Evolutionary conservation across 352 stramenopile genomes (phyloP), one percentile per base, ranked within the genome.

Genomic region (Globisporangium spinosum): DNA sequence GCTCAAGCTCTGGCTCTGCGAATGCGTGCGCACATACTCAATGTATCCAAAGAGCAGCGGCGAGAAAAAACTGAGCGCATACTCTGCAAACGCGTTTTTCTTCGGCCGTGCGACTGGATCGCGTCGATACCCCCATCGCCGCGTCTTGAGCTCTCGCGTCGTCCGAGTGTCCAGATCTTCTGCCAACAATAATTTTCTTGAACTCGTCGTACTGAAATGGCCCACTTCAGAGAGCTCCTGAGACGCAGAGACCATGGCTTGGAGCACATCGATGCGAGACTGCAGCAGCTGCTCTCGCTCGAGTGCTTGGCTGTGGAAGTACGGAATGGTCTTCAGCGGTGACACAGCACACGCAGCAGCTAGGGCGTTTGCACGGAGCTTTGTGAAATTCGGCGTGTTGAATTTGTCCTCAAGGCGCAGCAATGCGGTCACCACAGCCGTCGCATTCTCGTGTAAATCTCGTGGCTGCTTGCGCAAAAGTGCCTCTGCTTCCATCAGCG

Each of bases 351-450:
- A 90, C 29, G 78, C 67, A 22, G 84, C 75, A 35, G 78, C 74
- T 3, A 93, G 74, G 25, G 80, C 80, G 22, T 78, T 77, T 2
- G 71, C 70, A 2, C 85, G 82, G 8, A 89, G 62, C 12, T 58
- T 58, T 13, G 64, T 60, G 29, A 94, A 94, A n/a, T 85, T 73
- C 2, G 77, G 64, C 15, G 78, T 94, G 63, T 34, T 82, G 64
- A 79, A 92, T 73, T 89, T 91, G 70, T 94, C 77, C 69, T 94
- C 85, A 0, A 94, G 71, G 2, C 85, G 80, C 27, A 94, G 56
- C 51, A 94, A 57, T 2, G 83, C 80, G 20, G 74, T 78, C 3
- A 83, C 82, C 15, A 94, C 74, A 3, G 75, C 74, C 13, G 77
- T 69, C 7, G 78, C 80, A 55, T 85, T 86, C 40, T 87, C 83